Evolutionary conservation across 1,139 yeast genomes (phyloP).

Genomic region (Suhomyces bolitotheri): DNA sequence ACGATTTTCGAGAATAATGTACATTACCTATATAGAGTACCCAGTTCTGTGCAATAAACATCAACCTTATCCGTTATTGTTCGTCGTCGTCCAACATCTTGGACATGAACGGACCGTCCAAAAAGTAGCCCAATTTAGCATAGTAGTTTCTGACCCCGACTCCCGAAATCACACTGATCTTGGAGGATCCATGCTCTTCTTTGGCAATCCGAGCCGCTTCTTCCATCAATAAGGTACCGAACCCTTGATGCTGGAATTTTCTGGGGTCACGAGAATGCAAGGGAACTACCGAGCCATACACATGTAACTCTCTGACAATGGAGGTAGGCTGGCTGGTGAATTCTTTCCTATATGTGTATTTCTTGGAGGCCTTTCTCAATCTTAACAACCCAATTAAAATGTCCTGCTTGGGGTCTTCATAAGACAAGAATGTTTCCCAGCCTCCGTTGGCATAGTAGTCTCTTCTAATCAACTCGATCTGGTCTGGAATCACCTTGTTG

Average conservation of each 20-base stretch:
- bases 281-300: conserved; percentile 97
- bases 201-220: conserved; percentile 95
- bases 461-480: conserved; percentile 90
- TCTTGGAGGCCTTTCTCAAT: conserved; percentile 84
- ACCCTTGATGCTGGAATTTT: conserved; percentile 98
- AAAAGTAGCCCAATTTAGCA: conserved; percentile 82
- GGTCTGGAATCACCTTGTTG: conserved; percentile 95
- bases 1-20: too few relatives aligned
- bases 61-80: too few relatives aligned
- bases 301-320: conserved; percentile 93
- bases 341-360: conserved; percentile 88
- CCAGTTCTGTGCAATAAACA: too few relatives aligned
- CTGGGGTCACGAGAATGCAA: conserved; percentile 96
- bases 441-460: conserved; percentile 98
- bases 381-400: conserved; percentile 88
- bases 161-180: conserved; percentile 93
- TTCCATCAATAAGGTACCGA: conserved; percentile 96
- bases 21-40: too few relatives aligned
- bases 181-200: conserved; percentile 91
- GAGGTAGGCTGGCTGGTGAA: conserved; percentile 83
- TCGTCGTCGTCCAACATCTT: conserved; percentile 38
- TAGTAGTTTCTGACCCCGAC: conserved; percentile 97
- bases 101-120: conserved; percentile 98
- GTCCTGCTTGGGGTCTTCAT: conserved; percentile 97
- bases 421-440: conserved; percentile 95